phyloP scores from a whole-genome alignment of 805 yeast species.

The Clavispora fructus region DNA sequence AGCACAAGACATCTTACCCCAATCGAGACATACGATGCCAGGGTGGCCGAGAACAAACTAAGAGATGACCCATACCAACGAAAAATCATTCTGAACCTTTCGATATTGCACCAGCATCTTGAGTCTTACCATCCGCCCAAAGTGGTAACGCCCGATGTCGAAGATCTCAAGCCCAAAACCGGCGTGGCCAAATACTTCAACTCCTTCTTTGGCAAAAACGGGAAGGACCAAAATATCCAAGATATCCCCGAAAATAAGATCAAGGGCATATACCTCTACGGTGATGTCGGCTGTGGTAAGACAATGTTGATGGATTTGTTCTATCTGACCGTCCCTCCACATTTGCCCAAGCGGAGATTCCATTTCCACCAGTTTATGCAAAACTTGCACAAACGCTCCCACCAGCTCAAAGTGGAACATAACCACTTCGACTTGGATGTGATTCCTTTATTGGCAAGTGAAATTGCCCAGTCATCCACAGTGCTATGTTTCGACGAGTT shows the following conservation, averaged over 20 bases:
- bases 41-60: slow-evolving; percentile 46
- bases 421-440: slow-evolving; percentile 62
- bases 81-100: slow-evolving; percentile 57
- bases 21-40: slow-evolving; percentile 44
- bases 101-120: slow-evolving; percentile 53
- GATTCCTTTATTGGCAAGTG: slow-evolving; percentile 78
- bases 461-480: slow-evolving; percentile 69
- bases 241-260: slow-evolving; percentile 29
- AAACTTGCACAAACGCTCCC: slow-evolving; percentile 79
- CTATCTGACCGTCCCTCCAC: slow-evolving; percentile 74
- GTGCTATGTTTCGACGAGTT: slow-evolving; percentile 94
- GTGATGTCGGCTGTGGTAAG: slow-evolving; percentile 98
- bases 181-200: slow-evolving; percentile 37
- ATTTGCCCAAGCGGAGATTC: slow-evolving; percentile 70
- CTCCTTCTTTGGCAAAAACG: slow-evolving; percentile 9
- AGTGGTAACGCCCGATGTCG: slow-evolving; percentile 48
- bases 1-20: slow-evolving; percentile 24
- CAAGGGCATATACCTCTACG: slow-evolving; percentile 88
- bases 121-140: slow-evolving; percentile 56
- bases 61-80: slow-evolving; percentile 80
- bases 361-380: slow-evolving; percentile 99
- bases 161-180: slow-evolving; percentile 45
- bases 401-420: slow-evolving; percentile 61
- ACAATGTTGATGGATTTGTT: slow-evolving; percentile 98
- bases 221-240: slow-evolving; percentile 3